Evolutionary conservation across 2,329 filamentous ascomycete species (phyloP).

Genomic region (Emmonsiellopsis sp.): DNA sequence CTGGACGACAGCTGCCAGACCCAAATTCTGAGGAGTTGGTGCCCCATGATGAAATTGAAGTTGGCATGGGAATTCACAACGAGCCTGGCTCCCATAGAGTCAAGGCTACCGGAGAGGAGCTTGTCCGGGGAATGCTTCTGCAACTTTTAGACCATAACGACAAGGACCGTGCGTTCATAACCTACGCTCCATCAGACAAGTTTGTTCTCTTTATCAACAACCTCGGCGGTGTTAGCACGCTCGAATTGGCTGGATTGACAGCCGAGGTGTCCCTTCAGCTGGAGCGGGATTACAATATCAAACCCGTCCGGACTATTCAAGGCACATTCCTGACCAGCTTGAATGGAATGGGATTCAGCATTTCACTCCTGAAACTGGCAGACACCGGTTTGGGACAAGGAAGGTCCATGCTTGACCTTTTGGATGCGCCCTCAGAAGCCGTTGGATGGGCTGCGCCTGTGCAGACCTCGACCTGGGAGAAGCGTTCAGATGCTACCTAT

Average conservation of each 20-base stretch:
- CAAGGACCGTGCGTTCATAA: slow-evolving; percentile 54
- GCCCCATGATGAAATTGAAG: slow-evolving; percentile 50
- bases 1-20: slow-evolving; percentile 56
- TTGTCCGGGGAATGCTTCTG: slow-evolving; percentile 54
- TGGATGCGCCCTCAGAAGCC: slow-evolving; percentile 60
- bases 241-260: slow-evolving; percentile 60
- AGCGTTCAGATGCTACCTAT: slow-evolving; percentile 33
- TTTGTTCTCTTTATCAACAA: slow-evolving; percentile 62
- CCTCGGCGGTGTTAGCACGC: slow-evolving; percentile 56
- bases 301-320: slow-evolving; percentile 52
- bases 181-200: slow-evolving; percentile 48
- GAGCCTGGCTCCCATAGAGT: slow-evolving; percentile 48
- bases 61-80: slow-evolving; percentile 68
- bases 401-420: slow-evolving; percentile 52
- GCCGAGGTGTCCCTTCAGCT: slow-evolving; percentile 58
- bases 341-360: slow-evolving; percentile 63
- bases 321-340: slow-evolving; percentile 65
- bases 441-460: slow-evolving; percentile 59
- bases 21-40: slow-evolving; percentile 45
- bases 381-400: slow-evolving; percentile 49
- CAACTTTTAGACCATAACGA: slow-evolving; percentile 56
- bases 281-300: slow-evolving; percentile 48
- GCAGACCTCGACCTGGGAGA: slow-evolving; percentile 50
- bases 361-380: slow-evolving; percentile 54
- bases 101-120: slow-evolving; percentile 39